phyloP scores from a whole-genome alignment of 306 rosid species.

The Cucurbita ficifolia region DNA sequence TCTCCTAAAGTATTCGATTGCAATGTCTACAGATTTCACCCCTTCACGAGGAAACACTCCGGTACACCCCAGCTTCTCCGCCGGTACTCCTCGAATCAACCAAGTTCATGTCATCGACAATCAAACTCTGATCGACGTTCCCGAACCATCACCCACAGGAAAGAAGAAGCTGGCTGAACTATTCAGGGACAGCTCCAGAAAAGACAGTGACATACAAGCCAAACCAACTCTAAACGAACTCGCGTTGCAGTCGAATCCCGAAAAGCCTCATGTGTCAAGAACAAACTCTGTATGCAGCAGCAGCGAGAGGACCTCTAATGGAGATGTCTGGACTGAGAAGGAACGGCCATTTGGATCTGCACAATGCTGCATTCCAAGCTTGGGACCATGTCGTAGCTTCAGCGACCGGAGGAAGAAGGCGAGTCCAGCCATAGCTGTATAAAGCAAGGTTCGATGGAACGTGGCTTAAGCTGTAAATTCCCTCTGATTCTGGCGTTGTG shows the following conservation, averaged over 20 bases:
- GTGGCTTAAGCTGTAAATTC: not conserved
- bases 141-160: slow-evolving; percentile 34
- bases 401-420: slow-evolving; percentile 58
- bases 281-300: slow-evolving; percentile 31
- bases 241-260: slow-evolving; percentile 34
- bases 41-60: slow-evolving; percentile 84
- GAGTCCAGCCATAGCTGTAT: slow-evolving; percentile 44
- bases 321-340: slow-evolving; percentile 11
- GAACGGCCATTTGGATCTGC: slow-evolving; percentile 30
- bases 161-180: slow-evolving; percentile 62
- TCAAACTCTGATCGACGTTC: slow-evolving; percentile 15
- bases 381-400: slow-evolving; percentile 54
- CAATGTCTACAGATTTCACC: slow-evolving; percentile 44
- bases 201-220: slow-evolving; percentile 8
- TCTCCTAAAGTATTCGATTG: not conserved
- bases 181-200: slow-evolving; percentile 45
- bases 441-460: slow-evolving; percentile 14
- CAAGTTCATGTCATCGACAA: slow-evolving; percentile 17
- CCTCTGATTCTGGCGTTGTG: not conserved
- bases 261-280: slow-evolving; percentile 33
- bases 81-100: slow-evolving; percentile 17
- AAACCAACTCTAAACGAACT: slow-evolving; percentile 20
- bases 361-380: slow-evolving; percentile 70
- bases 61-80: slow-evolving; percentile 25
- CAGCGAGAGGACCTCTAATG: slow-evolving; percentile 45